Evolutionary conservation across 192 early-diverging fungal genomes (phyloP).

Genomic region (Backusella psychrophila): DNA sequence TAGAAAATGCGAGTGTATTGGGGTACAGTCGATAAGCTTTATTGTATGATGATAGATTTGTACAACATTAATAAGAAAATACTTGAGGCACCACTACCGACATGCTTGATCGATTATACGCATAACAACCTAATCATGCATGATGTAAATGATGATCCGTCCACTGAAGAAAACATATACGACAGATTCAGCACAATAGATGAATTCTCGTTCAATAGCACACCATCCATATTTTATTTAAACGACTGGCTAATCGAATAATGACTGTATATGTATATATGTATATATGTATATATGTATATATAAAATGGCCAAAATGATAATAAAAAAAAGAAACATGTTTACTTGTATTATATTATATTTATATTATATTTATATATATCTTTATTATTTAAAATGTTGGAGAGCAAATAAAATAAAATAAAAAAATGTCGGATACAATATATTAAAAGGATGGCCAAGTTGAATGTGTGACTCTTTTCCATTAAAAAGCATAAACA

Average conservation of each 20-base stretch:
- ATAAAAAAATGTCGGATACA: neutral
- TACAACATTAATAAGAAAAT: conserved; percentile 19
- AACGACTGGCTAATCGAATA: neutral
- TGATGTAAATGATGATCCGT: no score
- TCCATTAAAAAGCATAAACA: neutral
- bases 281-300: no score
- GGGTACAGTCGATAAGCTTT: conserved; percentile 48
- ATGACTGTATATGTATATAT: no score
- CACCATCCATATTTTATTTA: neutral
- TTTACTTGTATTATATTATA: no score
- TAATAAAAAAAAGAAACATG: no score
- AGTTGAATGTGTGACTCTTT: neutral
- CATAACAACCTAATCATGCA: no score
- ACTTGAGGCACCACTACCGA: neutral
- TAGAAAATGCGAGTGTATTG: conserved; percentile 45
- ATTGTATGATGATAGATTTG: conserved; percentile 45
- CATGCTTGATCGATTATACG: no score
- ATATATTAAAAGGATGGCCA: neutral
- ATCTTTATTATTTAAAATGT: neutral
- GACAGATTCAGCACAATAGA: neutral
- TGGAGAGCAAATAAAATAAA: no score
- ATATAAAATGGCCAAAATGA: no score
- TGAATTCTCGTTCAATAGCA: neutral
- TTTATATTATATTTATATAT: neutral
- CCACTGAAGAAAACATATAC: neutral